Evolutionary conservation across 441 rosid genomes (phyloP).

Genomic region (Gossypium laxum): DNA sequence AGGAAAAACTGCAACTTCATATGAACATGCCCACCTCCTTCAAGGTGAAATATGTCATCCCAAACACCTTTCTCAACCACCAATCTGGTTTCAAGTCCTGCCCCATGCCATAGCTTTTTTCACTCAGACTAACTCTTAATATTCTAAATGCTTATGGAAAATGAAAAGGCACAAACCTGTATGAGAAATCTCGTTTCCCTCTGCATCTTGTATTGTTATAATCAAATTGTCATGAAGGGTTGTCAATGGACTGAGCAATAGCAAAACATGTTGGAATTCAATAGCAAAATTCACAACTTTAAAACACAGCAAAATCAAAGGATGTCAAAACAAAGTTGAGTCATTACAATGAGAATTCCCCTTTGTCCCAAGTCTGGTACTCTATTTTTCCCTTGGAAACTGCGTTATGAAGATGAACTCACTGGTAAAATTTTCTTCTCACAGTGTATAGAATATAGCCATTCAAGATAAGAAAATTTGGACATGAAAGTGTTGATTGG

Average conservation of each 20-base stretch:
- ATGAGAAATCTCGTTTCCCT: constrained; percentile 48
- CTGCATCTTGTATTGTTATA: constrained; percentile 44
- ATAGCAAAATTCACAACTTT: constrained; percentile 15
- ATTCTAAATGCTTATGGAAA: not conserved
- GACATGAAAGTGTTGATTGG: constrained; percentile 6
- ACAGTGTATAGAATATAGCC: not conserved
- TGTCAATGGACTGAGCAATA: constrained; percentile 57
- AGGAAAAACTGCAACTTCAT: constrained; percentile 74
- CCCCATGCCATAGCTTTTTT: constrained; percentile 14
- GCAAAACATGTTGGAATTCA: constrained; percentile 9
- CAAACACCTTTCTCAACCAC: constrained; percentile 68
- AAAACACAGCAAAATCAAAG: not conserved
- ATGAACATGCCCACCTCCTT: constrained; percentile 62
- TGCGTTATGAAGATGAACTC: constrained; percentile 26
- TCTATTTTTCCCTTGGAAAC: constrained; percentile 74
- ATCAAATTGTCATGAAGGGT: constrained; percentile 61
- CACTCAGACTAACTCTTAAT: not conserved
- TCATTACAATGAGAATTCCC: constrained; percentile 73
- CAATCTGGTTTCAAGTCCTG: constrained; percentile 63
- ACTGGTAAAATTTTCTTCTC: not conserved
- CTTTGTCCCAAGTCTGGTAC: constrained; percentile 45
- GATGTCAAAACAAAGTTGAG: not conserved
- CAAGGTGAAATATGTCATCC: constrained; percentile 54
- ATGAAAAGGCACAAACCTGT: constrained; percentile 30
- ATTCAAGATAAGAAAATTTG: not conserved